Conservation (phyloP, 83 land plant genomes). For the Picea mariana region DNA sequence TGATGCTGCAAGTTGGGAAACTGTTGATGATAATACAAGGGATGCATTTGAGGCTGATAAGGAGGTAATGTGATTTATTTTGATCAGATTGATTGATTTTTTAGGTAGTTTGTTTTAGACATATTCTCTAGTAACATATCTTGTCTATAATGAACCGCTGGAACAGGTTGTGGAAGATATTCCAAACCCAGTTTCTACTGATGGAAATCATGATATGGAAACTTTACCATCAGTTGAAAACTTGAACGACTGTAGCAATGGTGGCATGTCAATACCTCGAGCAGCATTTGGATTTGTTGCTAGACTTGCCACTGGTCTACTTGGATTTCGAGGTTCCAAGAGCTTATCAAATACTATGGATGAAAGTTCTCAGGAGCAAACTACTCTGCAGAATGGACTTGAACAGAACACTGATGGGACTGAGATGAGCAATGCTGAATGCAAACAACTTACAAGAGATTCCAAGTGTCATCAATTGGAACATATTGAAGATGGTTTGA, state of each 20-base stretch:
- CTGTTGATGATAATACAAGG: constrained; percentile 58
- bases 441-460: constrained; percentile 4
- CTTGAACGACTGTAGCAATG: constrained; percentile 26
- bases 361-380: constrained; percentile 13
- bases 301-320: constrained; percentile 61
- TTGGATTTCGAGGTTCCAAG: constrained; percentile 31
- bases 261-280: constrained; percentile 46
- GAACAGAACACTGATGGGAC: background rate
- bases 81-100: background rate
- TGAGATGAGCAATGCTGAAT: background rate
- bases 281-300: constrained; percentile 68
- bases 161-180: constrained; percentile 12
- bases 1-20: constrained; percentile 88
- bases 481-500: constrained; percentile 8
- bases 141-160: background rate
- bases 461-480: background rate
- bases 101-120: background rate
- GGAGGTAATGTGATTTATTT: constrained; percentile 35
- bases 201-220: constrained; percentile 17
- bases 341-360: constrained; percentile 1
- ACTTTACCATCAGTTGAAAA: constrained; percentile 20
- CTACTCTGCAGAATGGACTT: background rate
- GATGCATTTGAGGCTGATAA: constrained; percentile 33
- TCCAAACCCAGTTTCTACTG: constrained; percentile 24
- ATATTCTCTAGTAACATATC: background rate